A percentile compares a stretch with the other conserved stretches of the same genome.
These are phyloP conservation scores for Lathyrus aphaca DNA, from an alignment of 306 rosid genomes.

Conservation along the genomic window DNA sequence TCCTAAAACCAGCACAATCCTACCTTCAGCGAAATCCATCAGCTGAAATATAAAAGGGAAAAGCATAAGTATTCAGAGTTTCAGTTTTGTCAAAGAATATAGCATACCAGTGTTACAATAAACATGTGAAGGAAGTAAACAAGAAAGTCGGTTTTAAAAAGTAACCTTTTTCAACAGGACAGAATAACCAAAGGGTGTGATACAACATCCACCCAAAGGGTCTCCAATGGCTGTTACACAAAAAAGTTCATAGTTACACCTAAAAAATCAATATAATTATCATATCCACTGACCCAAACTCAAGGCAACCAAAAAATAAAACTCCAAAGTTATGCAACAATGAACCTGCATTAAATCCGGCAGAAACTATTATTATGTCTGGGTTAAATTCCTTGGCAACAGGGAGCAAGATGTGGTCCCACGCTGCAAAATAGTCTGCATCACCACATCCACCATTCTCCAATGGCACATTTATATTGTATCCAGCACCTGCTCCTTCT, in stretches of 20 bases:
- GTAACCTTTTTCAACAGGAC: slow-evolving; percentile 77
- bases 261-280: neutral
- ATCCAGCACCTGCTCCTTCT: slow-evolving; percentile 84
- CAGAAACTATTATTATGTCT: slow-evolving; percentile 79
- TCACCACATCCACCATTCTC: slow-evolving; percentile 90
- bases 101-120: slow-evolving; percentile 20
- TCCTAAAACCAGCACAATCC: slow-evolving; percentile 80
- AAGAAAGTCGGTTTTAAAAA: slow-evolving; percentile 30
- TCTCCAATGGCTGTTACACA: slow-evolving; percentile 78
- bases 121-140: slow-evolving; percentile 19
- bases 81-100: slow-evolving; percentile 33
- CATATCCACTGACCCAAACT: slow-evolving; percentile 16
- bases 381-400: slow-evolving; percentile 87
- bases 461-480: slow-evolving; percentile 95
- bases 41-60: slow-evolving; percentile 56
- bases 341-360: slow-evolving; percentile 98
- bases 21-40: slow-evolving; percentile 82
- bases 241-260: neutral
- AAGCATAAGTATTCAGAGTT: slow-evolving; percentile 1
- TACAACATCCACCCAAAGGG: slow-evolving; percentile 91
- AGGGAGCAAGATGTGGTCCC: slow-evolving; percentile 94
- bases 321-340: slow-evolving; percentile 13
- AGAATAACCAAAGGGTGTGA: slow-evolving; percentile 87
- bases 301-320: neutral
- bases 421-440: slow-evolving; percentile 89